Conservation (phyloP, 2,329 filamentous ascomycete genomes). For the Aspergillus intermedius region DNA sequence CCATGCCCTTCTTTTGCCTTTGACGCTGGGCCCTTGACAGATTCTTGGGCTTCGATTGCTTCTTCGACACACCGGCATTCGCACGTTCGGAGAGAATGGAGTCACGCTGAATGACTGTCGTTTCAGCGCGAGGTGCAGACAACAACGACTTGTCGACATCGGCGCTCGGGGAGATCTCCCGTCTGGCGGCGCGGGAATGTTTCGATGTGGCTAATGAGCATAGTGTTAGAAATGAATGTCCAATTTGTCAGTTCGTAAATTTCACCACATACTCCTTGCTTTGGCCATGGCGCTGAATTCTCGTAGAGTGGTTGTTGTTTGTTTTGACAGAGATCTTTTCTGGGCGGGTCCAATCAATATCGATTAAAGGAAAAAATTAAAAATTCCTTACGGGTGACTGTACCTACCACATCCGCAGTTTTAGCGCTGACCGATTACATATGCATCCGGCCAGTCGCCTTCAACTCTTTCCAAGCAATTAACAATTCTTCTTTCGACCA, state of each 20-base stretch:
- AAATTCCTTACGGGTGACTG: constrained; percentile 21
- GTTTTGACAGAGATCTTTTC: constrained; percentile 15
- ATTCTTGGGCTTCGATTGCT: constrained; percentile 41
- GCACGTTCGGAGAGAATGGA: constrained; percentile 46
- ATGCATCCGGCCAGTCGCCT: neutral
- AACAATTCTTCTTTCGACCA: constrained; percentile 6
- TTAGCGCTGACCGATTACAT: neutral
- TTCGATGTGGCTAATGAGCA: constrained; percentile 42
- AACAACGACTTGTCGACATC: constrained; percentile 47
- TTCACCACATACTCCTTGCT: constrained; percentile 24
- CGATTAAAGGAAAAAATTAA: constrained; percentile 31
- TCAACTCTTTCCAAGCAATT: neutral
- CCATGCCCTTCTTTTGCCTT: constrained; percentile 50
- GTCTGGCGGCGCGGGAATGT: constrained; percentile 54
- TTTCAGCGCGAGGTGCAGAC: constrained; percentile 35
- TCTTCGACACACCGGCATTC: constrained; percentile 49
- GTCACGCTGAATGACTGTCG: constrained; percentile 33
- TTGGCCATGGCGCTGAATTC: constrained; percentile 33
- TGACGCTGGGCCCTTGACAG: constrained; percentile 48
- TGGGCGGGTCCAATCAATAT: constrained; percentile 23
- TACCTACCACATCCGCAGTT: constrained; percentile 21
- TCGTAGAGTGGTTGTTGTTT: neutral
- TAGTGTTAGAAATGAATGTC: constrained; percentile 5
- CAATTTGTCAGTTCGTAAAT: constrained; percentile 1
- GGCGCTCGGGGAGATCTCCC: constrained; percentile 50